Evolutionary conservation across 352 stramenopile genomes (phyloP).

Genomic region (Thraustotheca clavata): DNA sequence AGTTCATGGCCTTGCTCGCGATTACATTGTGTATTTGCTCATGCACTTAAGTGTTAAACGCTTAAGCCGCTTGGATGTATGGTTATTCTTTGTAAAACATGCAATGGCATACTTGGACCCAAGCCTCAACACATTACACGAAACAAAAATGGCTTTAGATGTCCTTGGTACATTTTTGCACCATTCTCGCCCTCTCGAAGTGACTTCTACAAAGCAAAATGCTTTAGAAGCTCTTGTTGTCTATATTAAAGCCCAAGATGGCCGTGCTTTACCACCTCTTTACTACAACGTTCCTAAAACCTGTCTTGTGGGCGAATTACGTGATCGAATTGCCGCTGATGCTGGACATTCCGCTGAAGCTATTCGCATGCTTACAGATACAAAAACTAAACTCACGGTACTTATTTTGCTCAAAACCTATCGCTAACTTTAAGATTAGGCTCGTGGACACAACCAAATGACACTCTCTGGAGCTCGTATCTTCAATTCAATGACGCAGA

Average conservation of each 20-base stretch:
- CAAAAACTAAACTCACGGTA: slow-evolving; percentile 60
- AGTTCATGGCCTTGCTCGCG: slow-evolving; percentile 43
- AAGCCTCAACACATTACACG: background rate
- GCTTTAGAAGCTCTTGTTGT: slow-evolving; percentile 48
- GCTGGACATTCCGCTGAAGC: slow-evolving; percentile 51
- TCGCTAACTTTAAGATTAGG: no score
- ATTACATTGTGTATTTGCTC: slow-evolving; percentile 65
- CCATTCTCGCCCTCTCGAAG: slow-evolving; percentile 27
- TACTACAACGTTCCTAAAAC: slow-evolving; percentile 48
- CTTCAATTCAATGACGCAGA: slow-evolving; percentile 33
- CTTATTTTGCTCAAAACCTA: no score
- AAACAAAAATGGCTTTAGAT: slow-evolving; percentile 32
- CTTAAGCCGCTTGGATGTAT: slow-evolving; percentile 57
- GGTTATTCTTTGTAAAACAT: slow-evolving; percentile 47
- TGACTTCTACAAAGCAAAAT: background rate
- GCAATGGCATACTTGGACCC: background rate
- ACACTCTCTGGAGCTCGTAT: slow-evolving; percentile 59
- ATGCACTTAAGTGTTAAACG: slow-evolving; percentile 55
- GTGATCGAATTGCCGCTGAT: slow-evolving; percentile 54
- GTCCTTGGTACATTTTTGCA: slow-evolving; percentile 73
- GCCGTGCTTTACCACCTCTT: slow-evolving; percentile 46
- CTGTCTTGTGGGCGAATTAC: slow-evolving; percentile 49
- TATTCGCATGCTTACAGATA: slow-evolving; percentile 57
- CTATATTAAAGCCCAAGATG: slow-evolving; percentile 60
- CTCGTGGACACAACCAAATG: slow-evolving; percentile 55